Percentiles rank a stretch among this genome's conserved stretches.
Conservation (phyloP, 2,329 filamentous ascomycete species). For the Aspergillus aculeatus region DNA sequence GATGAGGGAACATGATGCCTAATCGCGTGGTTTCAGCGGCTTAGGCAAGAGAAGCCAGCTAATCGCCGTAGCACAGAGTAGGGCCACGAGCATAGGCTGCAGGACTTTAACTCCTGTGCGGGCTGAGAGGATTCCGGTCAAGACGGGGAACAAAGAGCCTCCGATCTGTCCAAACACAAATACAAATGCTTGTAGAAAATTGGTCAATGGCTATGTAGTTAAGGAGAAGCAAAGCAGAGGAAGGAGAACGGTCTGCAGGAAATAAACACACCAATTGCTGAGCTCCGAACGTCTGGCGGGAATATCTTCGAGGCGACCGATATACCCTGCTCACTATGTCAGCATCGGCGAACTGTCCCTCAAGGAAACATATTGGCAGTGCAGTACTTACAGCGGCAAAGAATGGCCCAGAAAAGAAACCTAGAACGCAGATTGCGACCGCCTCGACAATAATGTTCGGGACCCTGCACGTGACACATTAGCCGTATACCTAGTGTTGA, state of each 20-base stretch:
- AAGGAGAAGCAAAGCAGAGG: no score
- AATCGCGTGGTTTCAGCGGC: no score
- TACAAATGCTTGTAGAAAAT: slow-evolving; percentile 17
- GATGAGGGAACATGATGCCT: no score
- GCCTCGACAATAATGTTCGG: slow-evolving; percentile 51
- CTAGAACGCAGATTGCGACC: slow-evolving; percentile 55
- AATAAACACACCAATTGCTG: slow-evolving; percentile 43
- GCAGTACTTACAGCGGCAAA: slow-evolving; percentile 52
- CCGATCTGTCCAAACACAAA: slow-evolving; percentile 47
- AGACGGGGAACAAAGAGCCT: slow-evolving; percentile 55
- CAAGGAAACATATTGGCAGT: no score
- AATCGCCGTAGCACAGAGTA: slow-evolving; percentile 49
- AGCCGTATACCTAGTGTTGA: no score
- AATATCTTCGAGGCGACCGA: slow-evolving; percentile 56
- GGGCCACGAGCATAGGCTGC: slow-evolving; percentile 53
- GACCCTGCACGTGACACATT: slow-evolving; percentile 50
- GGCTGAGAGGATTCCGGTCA: slow-evolving; percentile 54
- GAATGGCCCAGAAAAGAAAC: slow-evolving; percentile 59
- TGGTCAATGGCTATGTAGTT: not conserved
- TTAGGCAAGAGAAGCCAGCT: slow-evolving; percentile 47
- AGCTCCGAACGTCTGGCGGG: slow-evolving; percentile 46
- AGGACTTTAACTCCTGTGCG: slow-evolving; percentile 49
- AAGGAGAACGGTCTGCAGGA: no score
- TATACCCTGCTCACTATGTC: slow-evolving; percentile 34
- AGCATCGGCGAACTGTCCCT: no score